Evolutionary conservation across 2,329 filamentous ascomycete species (phyloP).

Genomic region (Scedosporium apiospermum): DNA sequence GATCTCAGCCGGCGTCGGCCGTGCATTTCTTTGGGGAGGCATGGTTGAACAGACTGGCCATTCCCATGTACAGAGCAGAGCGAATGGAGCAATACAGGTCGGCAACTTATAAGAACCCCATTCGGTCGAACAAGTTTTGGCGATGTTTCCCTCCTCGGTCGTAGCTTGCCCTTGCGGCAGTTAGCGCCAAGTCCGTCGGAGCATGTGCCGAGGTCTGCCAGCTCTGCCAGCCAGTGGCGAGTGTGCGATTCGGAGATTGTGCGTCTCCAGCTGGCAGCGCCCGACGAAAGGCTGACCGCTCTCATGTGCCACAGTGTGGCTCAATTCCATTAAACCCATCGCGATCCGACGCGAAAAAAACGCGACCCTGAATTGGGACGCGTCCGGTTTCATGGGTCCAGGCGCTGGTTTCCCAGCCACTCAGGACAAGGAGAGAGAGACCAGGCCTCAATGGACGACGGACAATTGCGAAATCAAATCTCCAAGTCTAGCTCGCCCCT

Average conservation of each 20-base stretch:
- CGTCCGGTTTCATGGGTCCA: not conserved
- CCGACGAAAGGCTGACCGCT: not conserved
- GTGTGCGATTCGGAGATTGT: not conserved
- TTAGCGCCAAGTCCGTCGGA: not conserved
- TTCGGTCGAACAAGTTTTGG: not conserved
- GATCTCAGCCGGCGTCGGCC: constrained; percentile 69
- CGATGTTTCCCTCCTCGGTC: constrained; percentile 1
- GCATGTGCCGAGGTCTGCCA: constrained; percentile 5
- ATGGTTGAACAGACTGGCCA: constrained; percentile 19
- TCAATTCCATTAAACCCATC: constrained; percentile 5
- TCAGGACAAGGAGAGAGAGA: constrained; percentile 13
- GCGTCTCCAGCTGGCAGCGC: not conserved
- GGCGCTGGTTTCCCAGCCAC: constrained; percentile 10
- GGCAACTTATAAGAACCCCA: not conserved
- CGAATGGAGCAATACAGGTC: not conserved
- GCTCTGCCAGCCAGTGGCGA: not conserved
- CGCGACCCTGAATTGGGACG: constrained; percentile 13
- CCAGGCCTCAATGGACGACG: not conserved
- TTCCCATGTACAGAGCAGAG: not conserved
- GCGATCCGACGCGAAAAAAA: constrained; percentile 14
- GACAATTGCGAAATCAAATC: constrained; percentile 3
- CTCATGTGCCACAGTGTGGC: constrained; percentile 4
- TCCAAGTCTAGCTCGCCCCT: constrained; percentile 21
- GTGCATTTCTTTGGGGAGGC: constrained; percentile 43
- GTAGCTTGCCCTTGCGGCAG: not conserved